Percentiles rank a stretch among this genome's conserved stretches.
phyloP scores from a whole-genome alignment of 257 asterid genomes.

The Lycium ferocissimum region DNA sequence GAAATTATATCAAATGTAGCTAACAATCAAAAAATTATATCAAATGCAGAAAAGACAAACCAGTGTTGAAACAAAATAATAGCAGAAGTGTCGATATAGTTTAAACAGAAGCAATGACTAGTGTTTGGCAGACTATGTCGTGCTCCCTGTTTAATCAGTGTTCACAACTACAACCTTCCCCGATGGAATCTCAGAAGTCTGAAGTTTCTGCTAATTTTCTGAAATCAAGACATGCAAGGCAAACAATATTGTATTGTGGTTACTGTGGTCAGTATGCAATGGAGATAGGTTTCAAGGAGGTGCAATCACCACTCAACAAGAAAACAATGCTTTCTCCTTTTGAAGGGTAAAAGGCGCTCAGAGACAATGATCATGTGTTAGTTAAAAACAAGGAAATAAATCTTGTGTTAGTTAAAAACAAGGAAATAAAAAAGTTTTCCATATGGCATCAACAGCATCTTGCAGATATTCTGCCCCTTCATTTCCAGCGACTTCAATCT shows the following conservation, averaged over 20 bases:
- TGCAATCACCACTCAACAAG: conserved; percentile 12
- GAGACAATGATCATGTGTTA: not conserved
- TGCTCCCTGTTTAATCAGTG: not conserved
- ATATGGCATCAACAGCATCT: not conserved
- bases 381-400: not conserved
- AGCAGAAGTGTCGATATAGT: not conserved
- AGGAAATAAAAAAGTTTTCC: not conserved
- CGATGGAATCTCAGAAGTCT: not conserved
- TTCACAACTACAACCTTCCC: not conserved
- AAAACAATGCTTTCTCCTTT: not conserved
- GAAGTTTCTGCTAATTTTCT: not conserved
- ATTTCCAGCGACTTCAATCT: not conserved
- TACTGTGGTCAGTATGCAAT: not conserved
- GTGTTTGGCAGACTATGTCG: not conserved
- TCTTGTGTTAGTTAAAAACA: not conserved
- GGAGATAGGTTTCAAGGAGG: conserved; percentile 12
- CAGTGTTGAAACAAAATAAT: not conserved
- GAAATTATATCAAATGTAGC: conserved; percentile 1
- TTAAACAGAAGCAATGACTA: not conserved
- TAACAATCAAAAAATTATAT: not conserved
- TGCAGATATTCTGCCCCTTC: not conserved
- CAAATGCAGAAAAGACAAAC: not conserved
- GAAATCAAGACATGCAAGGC: not conserved
- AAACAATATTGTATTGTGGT: not conserved
- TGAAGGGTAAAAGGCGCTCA: not conserved